phyloP scores from a whole-genome alignment of 768 basidiomycete species.

The Auricularia heimuer region DNA sequence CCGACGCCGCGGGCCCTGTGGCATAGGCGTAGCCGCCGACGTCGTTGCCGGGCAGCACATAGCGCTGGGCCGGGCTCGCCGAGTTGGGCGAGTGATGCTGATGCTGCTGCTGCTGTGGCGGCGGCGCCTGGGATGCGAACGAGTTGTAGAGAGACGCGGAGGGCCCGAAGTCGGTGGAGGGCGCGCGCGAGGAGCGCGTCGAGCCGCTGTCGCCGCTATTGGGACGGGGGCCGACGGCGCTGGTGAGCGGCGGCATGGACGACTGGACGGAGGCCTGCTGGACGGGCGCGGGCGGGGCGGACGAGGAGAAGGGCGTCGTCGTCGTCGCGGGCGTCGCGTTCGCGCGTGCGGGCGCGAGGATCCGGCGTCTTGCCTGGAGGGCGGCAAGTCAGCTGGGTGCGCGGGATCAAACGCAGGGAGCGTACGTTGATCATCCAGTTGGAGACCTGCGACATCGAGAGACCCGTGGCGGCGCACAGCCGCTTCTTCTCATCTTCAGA shows the following conservation, averaged over 20 bases:
- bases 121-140: background rate
- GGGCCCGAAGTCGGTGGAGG: background rate
- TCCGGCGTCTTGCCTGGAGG: background rate
- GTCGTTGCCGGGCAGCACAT: background rate
- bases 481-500: constrained; percentile 88
- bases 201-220: background rate
- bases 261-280: background rate
- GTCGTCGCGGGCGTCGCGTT: background rate
- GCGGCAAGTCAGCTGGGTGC: background rate
- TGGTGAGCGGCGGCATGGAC: background rate
- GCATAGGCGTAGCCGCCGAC: background rate
- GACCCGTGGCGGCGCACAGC: constrained; percentile 72
- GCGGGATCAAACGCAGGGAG: constrained; percentile 6
- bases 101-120: background rate
- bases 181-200: background rate
- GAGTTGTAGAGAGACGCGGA: background rate
- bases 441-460: constrained; percentile 83
- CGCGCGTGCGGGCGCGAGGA: background rate
- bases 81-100: background rate
- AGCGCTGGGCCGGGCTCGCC: background rate
- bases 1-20: background rate
- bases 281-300: background rate
- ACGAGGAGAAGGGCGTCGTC: background rate
- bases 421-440: constrained; percentile 90
- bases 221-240: background rate